Conservation (phyloP, 352 stramenopile species). For the Hyaloperonospora arabidopsidis region DNA sequence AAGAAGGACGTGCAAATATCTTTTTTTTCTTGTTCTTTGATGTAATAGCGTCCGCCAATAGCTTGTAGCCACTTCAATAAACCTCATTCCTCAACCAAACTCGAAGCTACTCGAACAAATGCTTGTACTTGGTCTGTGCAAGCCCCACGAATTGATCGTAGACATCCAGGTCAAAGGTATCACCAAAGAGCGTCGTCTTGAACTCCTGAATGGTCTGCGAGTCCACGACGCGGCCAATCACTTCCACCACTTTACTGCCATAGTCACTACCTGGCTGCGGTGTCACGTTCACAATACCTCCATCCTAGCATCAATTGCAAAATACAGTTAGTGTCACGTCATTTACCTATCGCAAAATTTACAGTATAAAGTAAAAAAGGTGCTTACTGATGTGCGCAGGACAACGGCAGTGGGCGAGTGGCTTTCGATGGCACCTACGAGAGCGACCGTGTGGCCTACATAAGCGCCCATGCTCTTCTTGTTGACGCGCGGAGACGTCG, state of each 20-base stretch:
- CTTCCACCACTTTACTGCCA: conserved; percentile 78
- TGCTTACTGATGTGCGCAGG: conserved; percentile 61
- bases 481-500: conserved; percentile 77
- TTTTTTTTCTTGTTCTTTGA: conserved; percentile 5
- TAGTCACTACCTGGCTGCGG: conserved; percentile 68
- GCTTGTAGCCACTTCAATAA: neutral
- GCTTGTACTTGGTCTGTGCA: conserved; percentile 60
- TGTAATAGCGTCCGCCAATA: neutral
- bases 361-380: neutral
- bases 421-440: conserved; percentile 70
- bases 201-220: conserved; percentile 74
- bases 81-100: neutral
- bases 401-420: conserved; percentile 63
- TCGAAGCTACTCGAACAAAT: conserved; percentile 53
- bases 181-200: conserved; percentile 78
- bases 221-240: conserved; percentile 72
- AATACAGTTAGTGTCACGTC: conserved; percentile 4
- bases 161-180: conserved; percentile 72
- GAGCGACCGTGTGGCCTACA: conserved; percentile 58
- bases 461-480: conserved; percentile 62
- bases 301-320: conserved; percentile 35
- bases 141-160: conserved; percentile 81
- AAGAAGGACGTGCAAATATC: too few species aligned
- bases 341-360: too few species aligned
- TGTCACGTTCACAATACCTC: conserved; percentile 70